Conservation (phyloP, 2,329 filamentous ascomycete species). For the Podosphaera aphanis region DNA sequence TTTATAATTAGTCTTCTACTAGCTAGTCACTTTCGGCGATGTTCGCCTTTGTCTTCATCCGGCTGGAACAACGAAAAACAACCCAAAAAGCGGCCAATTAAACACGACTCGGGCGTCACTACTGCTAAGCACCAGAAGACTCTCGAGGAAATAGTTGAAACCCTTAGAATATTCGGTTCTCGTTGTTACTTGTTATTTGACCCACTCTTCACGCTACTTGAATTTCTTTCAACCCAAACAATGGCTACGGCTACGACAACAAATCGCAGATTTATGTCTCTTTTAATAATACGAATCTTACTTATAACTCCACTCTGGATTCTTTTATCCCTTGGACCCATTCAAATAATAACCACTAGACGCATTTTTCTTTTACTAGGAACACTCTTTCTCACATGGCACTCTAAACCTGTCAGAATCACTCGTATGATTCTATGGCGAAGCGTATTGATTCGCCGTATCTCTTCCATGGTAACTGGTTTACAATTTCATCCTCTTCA, state of each 20-base stretch:
- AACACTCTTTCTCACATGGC: conserved; percentile 74
- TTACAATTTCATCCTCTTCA: conserved; percentile 35
- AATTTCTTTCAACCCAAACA: conserved; percentile 76
- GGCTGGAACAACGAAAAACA: conserved; percentile 40
- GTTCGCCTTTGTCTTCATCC: conserved; percentile 73
- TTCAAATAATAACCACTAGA: conserved; percentile 67
- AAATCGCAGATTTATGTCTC: conserved; percentile 62
- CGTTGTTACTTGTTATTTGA: conserved; percentile 83
- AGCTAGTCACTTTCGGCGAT: conserved; percentile 80
- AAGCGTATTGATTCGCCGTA: conserved; percentile 46
- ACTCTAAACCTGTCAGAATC: conserved; percentile 66
- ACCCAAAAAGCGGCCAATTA: conserved; percentile 28
- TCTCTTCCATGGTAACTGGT: conserved; percentile 55
- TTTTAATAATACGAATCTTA: conserved; percentile 63
- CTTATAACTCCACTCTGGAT: conserved; percentile 80
- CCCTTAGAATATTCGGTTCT: conserved; percentile 68
- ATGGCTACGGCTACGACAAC: conserved; percentile 84
- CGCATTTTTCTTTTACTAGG: conserved; percentile 68
- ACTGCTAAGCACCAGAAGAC: conserved; percentile 73
- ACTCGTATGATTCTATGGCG: conserved; percentile 78
- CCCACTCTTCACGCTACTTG: conserved; percentile 67
- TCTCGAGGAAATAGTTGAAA: conserved; percentile 90
- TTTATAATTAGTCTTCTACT: conserved; percentile 58
- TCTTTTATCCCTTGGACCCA: conserved; percentile 54
- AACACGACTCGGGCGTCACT: conserved; percentile 27